These are phyloP conservation scores for Alternaria brassicae DNA, from an alignment of 2,329 filamentous ascomycete species.

Conservation along the genomic window DNA sequence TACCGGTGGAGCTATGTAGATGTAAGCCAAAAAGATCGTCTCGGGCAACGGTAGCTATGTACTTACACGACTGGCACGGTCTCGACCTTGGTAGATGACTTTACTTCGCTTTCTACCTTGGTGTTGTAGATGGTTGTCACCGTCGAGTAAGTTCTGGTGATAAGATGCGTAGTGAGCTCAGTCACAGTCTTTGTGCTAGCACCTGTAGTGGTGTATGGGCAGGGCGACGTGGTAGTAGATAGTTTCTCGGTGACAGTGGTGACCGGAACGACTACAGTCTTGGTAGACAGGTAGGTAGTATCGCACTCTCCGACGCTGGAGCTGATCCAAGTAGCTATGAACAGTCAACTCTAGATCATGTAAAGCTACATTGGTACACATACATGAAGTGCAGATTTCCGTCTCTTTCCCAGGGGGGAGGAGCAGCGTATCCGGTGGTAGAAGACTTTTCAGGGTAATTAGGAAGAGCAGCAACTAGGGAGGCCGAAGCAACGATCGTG, in stretches of 20 bases:
- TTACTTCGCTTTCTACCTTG: conserved; percentile 19
- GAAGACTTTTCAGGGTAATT: conserved; percentile 7
- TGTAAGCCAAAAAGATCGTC: conserved; percentile 1
- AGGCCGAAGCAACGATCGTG: conserved; percentile 26
- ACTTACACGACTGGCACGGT: conserved; percentile 30
- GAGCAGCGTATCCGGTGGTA: background rate
- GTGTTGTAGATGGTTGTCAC: conserved; percentile 25
- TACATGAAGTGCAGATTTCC: conserved; percentile 29
- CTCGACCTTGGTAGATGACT: conserved; percentile 18
- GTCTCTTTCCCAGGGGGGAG: conserved; percentile 13
- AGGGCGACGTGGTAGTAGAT: conserved; percentile 15
- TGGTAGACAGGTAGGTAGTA: conserved; percentile 26
- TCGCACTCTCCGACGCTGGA: conserved; percentile 13
- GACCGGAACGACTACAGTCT: conserved; percentile 24
- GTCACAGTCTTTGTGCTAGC: conserved; percentile 18
- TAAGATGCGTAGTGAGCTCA: conserved; percentile 8
- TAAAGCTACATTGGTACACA: background rate
- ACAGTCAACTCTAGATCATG: background rate
- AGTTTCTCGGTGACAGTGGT: conserved; percentile 20
- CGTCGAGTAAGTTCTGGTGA: conserved; percentile 22
- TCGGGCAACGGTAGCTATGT: too few relatives aligned
- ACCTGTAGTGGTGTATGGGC: conserved; percentile 22
- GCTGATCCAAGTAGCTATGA: conserved; percentile 23
- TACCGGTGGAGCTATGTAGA: conserved; percentile 20
- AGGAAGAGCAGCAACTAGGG: conserved; percentile 23